Conservation (phyloP, 1,139 yeast genomes). For the Protomyces macrosporus region DNA sequence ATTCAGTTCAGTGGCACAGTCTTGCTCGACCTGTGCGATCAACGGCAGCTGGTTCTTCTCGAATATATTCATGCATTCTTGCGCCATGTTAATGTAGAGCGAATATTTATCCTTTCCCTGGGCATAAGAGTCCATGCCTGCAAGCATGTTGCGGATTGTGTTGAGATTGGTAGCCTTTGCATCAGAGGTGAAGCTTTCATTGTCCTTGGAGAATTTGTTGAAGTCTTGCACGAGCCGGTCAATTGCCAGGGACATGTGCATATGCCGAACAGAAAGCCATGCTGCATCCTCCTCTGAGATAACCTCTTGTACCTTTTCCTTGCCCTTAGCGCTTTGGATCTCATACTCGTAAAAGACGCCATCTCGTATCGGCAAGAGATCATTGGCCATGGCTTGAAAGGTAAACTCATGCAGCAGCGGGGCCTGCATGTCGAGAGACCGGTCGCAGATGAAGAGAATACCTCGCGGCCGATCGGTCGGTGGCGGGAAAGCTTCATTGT, state of each 20-base stretch:
- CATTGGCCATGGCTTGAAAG: conserved; percentile 93
- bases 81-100: conserved; percentile 42
- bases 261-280: conserved; percentile 68
- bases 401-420: conserved; percentile 86
- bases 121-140: conserved; percentile 43
- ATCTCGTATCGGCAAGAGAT: conserved; percentile 49
- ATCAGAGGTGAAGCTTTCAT: conserved; percentile 49
- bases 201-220: conserved; percentile 62
- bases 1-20: conserved; percentile 67
- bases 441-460: conserved; percentile 67
- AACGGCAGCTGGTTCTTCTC: conserved; percentile 37
- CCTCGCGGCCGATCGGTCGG: conserved; percentile 52
- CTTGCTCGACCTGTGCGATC: conserved; percentile 44
- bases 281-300: conserved; percentile 65
- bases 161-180: conserved; percentile 37
- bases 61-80: conserved; percentile 42
- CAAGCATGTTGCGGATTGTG: conserved; percentile 44
- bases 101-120: conserved; percentile 41
- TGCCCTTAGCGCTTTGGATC: conserved; percentile 60
- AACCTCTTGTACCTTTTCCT: conserved; percentile 46
- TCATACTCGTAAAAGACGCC: conserved; percentile 53
- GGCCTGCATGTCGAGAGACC: conserved; percentile 76
- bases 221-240: conserved; percentile 58
- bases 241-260: conserved; percentile 71
- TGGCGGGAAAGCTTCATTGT: conserved; percentile 60